A percentile compares a stretch with the other conserved stretches of the same genome.
Conservation (phyloP, 768 basidiomycete genomes). For the Heimioporus sp. region DNA sequence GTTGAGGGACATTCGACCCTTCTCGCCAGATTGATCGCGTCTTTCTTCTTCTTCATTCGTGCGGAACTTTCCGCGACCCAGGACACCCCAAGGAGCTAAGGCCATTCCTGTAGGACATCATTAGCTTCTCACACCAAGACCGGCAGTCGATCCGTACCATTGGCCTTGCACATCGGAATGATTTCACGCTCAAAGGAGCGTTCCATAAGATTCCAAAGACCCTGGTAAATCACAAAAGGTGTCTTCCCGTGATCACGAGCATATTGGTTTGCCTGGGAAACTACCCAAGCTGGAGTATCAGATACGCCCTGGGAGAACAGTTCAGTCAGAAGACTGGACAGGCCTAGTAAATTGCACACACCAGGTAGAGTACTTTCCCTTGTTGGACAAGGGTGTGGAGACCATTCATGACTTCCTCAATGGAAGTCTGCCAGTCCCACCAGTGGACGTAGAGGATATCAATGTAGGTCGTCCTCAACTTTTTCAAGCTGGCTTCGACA, state of each 20-base stretch:
- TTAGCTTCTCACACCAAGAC: not conserved
- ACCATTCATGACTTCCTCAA: constrained; percentile 40
- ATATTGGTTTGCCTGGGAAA: constrained; percentile 41
- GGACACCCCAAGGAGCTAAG: constrained; percentile 37
- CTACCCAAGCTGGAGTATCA: constrained; percentile 41
- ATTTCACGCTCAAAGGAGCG: constrained; percentile 47
- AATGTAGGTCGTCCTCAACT: constrained; percentile 25
- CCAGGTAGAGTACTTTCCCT: constrained; percentile 40
- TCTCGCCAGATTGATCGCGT: constrained; percentile 24
- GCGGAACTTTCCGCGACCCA: constrained; percentile 35
- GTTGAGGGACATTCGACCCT: constrained; percentile 23
- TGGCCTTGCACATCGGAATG: constrained; percentile 32
- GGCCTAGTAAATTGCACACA: not conserved
- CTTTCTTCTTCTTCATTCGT: constrained; percentile 31
- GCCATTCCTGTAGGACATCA: constrained; percentile 23
- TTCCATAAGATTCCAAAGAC: constrained; percentile 30
- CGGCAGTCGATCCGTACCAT: constrained; percentile 11
- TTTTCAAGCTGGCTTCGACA: constrained; percentile 28
- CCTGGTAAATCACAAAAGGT: constrained; percentile 47
- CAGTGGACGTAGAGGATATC: constrained; percentile 27
- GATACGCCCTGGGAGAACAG: constrained; percentile 18
- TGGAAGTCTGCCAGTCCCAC: constrained; percentile 38
- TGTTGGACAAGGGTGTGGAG: constrained; percentile 36
- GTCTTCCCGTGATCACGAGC: constrained; percentile 40
- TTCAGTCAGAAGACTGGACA: not conserved